These are phyloP conservation scores for Pythium periplocum DNA, from an alignment of 352 stramenopile species.

Conservation along the genomic window DNA sequence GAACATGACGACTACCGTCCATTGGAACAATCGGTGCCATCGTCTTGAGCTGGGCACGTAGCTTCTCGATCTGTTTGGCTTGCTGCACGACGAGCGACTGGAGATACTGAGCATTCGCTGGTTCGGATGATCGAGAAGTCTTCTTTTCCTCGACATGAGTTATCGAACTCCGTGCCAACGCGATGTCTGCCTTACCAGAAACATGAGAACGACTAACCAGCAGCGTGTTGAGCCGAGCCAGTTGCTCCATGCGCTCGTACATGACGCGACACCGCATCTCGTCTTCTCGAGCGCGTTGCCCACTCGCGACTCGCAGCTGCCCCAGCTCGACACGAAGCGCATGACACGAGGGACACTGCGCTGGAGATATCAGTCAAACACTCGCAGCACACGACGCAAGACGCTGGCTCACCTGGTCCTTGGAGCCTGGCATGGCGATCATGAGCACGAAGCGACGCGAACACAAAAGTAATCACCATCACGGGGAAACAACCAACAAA, in stretches of 20 bases:
- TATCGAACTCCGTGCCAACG: background rate
- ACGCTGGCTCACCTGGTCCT: no score
- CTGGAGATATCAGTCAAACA: no score
- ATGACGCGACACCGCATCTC: constrained; percentile 33
- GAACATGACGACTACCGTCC: background rate
- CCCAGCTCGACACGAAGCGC: constrained; percentile 5
- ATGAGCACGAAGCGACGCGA: no score
- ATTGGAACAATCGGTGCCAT: constrained; percentile 11
- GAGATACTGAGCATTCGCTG: constrained; percentile 14
- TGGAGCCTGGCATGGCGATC: no score
- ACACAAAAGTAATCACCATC: no score
- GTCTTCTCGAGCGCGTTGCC: constrained; percentile 24
- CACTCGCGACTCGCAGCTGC: constrained; percentile 4
- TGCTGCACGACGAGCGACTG: constrained; percentile 37
- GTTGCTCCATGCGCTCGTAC: constrained; percentile 39
- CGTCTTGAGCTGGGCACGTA: constrained; percentile 7
- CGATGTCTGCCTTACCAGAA: no score
- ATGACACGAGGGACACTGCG: constrained; percentile 5
- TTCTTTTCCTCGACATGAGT: background rate
- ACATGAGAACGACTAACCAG: constrained; percentile 1
- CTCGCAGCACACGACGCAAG: no score
- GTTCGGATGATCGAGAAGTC: background rate
- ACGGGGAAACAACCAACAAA: no score
- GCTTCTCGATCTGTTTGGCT: constrained; percentile 23
- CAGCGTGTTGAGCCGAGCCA: constrained; percentile 31